These are phyloP conservation scores for Alternaria sp. DNA, from an alignment of 2,329 filamentous ascomycete genomes.

Conservation along the genomic window DNA sequence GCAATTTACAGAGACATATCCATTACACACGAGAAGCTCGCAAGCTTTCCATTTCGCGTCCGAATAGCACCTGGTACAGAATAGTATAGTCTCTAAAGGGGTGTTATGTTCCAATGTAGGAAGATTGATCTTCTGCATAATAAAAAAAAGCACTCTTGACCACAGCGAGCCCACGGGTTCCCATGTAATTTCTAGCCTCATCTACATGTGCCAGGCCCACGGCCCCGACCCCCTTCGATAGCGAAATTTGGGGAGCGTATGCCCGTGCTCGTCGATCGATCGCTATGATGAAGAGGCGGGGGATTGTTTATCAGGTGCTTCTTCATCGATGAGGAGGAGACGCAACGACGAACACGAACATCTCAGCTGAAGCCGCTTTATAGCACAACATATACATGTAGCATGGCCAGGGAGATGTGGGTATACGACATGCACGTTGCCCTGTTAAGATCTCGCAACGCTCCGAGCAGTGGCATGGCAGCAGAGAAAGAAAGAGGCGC, in stretches of 20 bases:
- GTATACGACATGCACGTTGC: background rate
- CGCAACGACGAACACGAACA: background rate
- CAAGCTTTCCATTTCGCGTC: background rate
- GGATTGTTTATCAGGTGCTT: background rate
- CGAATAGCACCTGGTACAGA: background rate
- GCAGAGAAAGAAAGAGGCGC: slow-evolving; percentile 2
- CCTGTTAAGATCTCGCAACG: slow-evolving; percentile 8
- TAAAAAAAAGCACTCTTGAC: background rate
- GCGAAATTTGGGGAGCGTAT: background rate
- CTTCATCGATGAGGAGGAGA: background rate
- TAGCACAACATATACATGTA: background rate
- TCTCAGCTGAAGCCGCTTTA: slow-evolving; percentile 1
- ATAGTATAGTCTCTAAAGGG: background rate
- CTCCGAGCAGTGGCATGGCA: background rate
- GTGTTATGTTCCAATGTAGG: no score
- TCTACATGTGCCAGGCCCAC: slow-evolving; percentile 8
- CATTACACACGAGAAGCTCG: background rate
- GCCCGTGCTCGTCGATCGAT: slow-evolving; percentile 2
- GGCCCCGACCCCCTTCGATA: background rate
- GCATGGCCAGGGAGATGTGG: slow-evolving; percentile 4
- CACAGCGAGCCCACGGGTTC: background rate
- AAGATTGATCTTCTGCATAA: background rate
- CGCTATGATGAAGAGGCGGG: background rate
- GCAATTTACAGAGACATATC: background rate
- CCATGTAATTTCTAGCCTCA: slow-evolving; percentile 1